Conservation (phyloP, 495 filamentous ascomycete species). For the Collariella sp. region DNA sequence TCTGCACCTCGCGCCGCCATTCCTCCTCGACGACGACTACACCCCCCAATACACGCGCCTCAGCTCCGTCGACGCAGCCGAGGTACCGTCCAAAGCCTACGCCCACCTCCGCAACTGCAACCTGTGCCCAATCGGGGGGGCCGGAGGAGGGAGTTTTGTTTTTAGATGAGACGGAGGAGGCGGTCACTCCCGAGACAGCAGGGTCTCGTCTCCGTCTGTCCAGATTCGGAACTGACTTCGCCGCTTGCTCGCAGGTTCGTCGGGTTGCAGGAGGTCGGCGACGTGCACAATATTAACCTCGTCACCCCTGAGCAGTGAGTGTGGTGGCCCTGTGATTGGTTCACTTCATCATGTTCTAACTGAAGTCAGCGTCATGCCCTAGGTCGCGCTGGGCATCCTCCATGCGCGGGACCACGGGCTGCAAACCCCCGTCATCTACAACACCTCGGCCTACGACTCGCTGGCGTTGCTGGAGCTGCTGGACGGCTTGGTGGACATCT, state of each 20-base stretch:
- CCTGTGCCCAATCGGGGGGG: constrained; percentile 66
- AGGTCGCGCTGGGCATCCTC: constrained; percentile 62
- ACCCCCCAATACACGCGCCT: constrained; percentile 57
- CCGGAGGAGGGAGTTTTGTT: no score
- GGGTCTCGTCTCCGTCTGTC: not conserved
- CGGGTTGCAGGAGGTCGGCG: constrained; percentile 63
- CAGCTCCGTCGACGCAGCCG: constrained; percentile 48
- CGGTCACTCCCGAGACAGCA: constrained; percentile 49
- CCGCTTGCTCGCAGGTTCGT: constrained; percentile 44
- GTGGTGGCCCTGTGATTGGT: not conserved
- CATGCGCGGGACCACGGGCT: constrained; percentile 58
- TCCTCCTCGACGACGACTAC: constrained; percentile 68
- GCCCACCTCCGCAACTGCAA: constrained; percentile 66
- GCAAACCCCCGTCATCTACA: constrained; percentile 64
- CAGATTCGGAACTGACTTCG: not conserved
- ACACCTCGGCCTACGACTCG: constrained; percentile 68
- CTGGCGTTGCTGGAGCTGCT: constrained; percentile 56
- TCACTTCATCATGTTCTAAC: constrained; percentile 30
- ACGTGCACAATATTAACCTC: constrained; percentile 73
- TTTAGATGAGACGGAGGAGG: not conserved
- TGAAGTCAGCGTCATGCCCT: constrained; percentile 56
- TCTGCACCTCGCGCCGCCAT: constrained; percentile 67
- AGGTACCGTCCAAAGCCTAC: constrained; percentile 58
- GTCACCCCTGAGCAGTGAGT: constrained; percentile 58
- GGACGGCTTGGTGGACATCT: constrained; percentile 70